Evolutionary conservation across 1,284 basidiomycete species (phyloP).

Genomic region (Tranzscheliella williamsii): DNA sequence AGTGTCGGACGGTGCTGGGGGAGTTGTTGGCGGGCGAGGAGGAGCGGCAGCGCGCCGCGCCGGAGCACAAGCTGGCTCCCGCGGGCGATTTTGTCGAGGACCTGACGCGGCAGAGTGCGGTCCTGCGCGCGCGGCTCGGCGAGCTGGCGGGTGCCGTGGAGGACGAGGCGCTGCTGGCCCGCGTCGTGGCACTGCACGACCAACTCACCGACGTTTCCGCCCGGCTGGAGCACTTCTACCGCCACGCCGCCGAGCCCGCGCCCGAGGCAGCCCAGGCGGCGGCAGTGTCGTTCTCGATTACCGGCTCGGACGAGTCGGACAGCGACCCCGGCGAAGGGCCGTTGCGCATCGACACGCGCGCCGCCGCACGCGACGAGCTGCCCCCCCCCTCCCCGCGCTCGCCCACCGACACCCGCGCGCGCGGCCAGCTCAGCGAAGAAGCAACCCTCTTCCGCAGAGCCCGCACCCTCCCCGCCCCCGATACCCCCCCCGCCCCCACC

Average conservation of each 20-base stretch:
- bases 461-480: not conserved
- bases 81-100: constrained; percentile 43
- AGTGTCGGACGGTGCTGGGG: constrained; percentile 31
- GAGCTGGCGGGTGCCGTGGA: constrained; percentile 17
- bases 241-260: constrained; percentile 3
- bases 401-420: constrained; percentile 28
- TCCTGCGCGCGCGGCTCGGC: constrained; percentile 17
- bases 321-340: constrained; percentile 2
- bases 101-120: constrained; percentile 34
- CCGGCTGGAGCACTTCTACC: constrained; percentile 31
- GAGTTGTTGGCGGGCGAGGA: constrained; percentile 43
- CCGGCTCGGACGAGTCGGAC: constrained; percentile 46
- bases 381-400: constrained; percentile 2
- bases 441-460: constrained; percentile 52
- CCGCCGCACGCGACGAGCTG: constrained; percentile 16
- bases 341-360: constrained; percentile 10
- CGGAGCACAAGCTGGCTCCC: constrained; percentile 13
- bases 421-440: constrained; percentile 52
- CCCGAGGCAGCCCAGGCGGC: constrained; percentile 21
- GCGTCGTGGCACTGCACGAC: constrained; percentile 39
- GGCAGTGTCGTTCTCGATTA: constrained; percentile 50
- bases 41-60: constrained; percentile 24
- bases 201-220: constrained; percentile 36
- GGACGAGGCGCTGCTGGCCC: constrained; percentile 18
- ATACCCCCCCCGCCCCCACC: constrained; percentile 4